Base-by-base conservation (phyloP, 2,329 filamentous ascomycete genomes). In the Sporothrix humicola region DNA sequence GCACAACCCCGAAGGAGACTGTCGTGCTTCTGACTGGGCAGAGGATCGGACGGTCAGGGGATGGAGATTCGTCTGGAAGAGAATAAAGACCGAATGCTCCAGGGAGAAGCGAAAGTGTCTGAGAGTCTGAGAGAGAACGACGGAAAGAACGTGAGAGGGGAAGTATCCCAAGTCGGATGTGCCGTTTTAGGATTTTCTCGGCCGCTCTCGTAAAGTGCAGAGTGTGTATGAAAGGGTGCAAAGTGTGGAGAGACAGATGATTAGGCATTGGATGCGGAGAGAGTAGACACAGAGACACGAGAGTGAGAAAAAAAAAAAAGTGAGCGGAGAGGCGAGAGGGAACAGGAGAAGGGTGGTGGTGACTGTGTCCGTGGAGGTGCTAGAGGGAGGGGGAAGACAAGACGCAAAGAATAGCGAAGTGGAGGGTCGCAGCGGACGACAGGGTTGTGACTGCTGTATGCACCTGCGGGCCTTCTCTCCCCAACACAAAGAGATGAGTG, bases 211-310 rank as follows among this genome's bases (percentile, higher is more conserved):
- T 17, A 70, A 58, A 17, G 68, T 26, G n/a, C n/a, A 58, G 13
- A 44, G n/a, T 17, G n/a, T 44, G 68, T 70, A 20, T 20, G 37
- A 59, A 48, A 37, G 26, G 26, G 69, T 2, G n/a, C 1, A 50
- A 59, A 48, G 42, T 71, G 69, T 59, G 54, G 69, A 23, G 69
- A 71, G 69, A 15, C 17, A 59, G 12, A 71, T 26, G 50, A 59
- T 26, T 31, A 15, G 37, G 69, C 54, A 59, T 48, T 71, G 52
- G 54, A 26, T 37, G 68, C 46, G 68, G 65, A 69, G 65, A 52
- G 70, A 63, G 48, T 7, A 68, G 63, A 52, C 9, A 69, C n/a
- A 23, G 12, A 31, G 66, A 56, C 9, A 26, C 52, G 31, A 56
- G 20, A 20, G 52, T 26, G 52, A 26, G 20, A 69, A 31, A 37